Base-by-base conservation (phyloP, 2,329 filamentous ascomycete species). In the Dissoconium aciculare region DNA sequence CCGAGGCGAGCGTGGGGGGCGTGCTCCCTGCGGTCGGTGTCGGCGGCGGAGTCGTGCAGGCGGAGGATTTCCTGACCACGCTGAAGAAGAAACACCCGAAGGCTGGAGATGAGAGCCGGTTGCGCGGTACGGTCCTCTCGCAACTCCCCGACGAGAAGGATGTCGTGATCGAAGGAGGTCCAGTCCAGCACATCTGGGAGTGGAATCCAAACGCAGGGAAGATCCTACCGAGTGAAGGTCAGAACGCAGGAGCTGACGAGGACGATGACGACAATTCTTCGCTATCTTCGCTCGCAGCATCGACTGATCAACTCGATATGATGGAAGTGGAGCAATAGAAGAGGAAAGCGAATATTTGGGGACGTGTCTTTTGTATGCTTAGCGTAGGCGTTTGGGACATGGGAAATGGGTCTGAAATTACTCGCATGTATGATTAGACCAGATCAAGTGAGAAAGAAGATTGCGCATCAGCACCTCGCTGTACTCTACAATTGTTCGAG, bases 71-170 rank as follows among this genome's bases (percentile, higher is more conserved):
- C 36, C 37, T 66, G 30, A 62, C 55, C 12, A 54, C 74, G 4
- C 61, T 95, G 25, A 94, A 92, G 57, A 89, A 85, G 58, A 93
- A 91, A 51, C 81, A 92, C 54, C 84, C 77, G 58, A 91, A 89
- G 46, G 80, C 78, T 14, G 43, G 39, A 6, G 83, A 91, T 47
- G 84, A 92, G 49, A 76, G 77, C 6, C 77, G 87, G 47, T 92
- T 83, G 53, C 72, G 78, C 43, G 83, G 82, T 16, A 93, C 87
- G 0, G 69, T 89, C 0, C 63, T 95, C 8, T 87, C 87, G 3
- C 75, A 75, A 41, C 63, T 67, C 26, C 68, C 67, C 28, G 82
- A 92, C 42, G 69, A 75, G 34, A 72, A 71, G 47, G 69, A 77
- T 5, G 61, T 93, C 15, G 63, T 75, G 30, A 76, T 92, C 30